Conservation (phyloP, 2,329 filamentous ascomycete species). For the Fusarium staphyleae region DNA sequence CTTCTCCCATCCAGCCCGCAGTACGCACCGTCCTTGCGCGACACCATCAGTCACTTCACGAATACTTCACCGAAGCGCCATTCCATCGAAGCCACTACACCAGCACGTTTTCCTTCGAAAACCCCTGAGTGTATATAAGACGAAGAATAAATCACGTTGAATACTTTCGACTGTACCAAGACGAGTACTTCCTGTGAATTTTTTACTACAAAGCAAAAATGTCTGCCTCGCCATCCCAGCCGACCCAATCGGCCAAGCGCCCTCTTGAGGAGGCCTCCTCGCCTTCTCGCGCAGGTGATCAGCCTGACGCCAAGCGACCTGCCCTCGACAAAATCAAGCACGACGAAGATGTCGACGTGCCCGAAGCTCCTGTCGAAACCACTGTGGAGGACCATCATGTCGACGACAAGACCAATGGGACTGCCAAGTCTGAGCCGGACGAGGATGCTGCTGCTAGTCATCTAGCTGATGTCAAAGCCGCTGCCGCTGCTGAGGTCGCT, state of each 20-base stretch:
- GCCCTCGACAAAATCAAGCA: constrained; percentile 91
- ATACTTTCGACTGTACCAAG: constrained; percentile 39
- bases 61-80: constrained; percentile 53
- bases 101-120: constrained; percentile 93
- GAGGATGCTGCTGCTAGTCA: constrained; percentile 38
- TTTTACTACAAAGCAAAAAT: constrained; percentile 59
- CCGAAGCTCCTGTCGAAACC: constrained; percentile 43
- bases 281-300: constrained; percentile 86
- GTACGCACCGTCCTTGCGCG: constrained; percentile 47
- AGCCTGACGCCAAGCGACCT: constrained; percentile 95
- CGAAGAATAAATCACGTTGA: constrained; percentile 47
- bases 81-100: constrained; percentile 66
- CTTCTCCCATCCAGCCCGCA: constrained; percentile 44
- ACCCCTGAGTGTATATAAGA: constrained; percentile 84
- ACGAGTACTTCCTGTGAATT: constrained; percentile 37
- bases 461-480: constrained; percentile 51
- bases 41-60: constrained; percentile 50
- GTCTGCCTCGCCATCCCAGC: constrained; percentile 73
- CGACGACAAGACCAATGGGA: constrained; percentile 58
- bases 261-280: constrained; percentile 97
- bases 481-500: constrained; percentile 49
- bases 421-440: constrained; percentile 49
- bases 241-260: constrained; percentile 81
- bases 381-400: constrained; percentile 58
- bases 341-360: constrained; percentile 61